Conservation (phyloP, 2,329 filamentous ascomycete genomes). For the Neopestalotiopsis sp. region DNA sequence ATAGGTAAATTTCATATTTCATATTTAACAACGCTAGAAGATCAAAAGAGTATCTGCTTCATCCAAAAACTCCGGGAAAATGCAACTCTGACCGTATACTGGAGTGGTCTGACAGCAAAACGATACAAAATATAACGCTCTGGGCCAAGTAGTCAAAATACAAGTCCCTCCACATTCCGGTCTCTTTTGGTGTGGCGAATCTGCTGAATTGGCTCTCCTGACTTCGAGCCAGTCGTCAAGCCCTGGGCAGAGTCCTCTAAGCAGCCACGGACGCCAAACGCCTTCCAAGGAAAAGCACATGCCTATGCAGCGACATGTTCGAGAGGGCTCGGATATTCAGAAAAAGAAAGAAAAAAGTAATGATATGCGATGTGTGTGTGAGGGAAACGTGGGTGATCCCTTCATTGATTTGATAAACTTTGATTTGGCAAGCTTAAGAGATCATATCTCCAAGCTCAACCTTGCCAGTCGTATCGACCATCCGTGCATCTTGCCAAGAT, state of each 20-base stretch:
- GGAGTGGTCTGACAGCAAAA: constrained; percentile 5
- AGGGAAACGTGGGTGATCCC: no score
- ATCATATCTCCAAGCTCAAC: not conserved
- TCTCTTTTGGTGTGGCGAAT: not conserved
- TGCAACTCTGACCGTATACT: not conserved
- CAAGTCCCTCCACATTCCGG: not conserved
- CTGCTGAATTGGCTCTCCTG: not conserved
- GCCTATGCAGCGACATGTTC: not conserved
- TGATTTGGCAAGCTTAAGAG: not conserved
- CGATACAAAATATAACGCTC: constrained; percentile 2
- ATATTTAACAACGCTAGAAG: not conserved
- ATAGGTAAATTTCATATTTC: not conserved
- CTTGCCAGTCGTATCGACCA: constrained; percentile 2
- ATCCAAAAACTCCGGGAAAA: constrained; percentile 1
- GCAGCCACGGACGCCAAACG: not conserved
- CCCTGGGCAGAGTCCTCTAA: not conserved
- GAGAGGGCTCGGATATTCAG: not conserved
- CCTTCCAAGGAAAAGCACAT: not conserved
- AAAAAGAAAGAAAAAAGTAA: not conserved
- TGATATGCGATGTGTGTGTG: not conserved
- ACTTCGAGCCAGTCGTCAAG: not conserved
- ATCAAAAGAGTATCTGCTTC: not conserved
- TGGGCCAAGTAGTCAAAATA: not conserved
- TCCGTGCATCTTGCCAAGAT: constrained; percentile 11
- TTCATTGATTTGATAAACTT: not conserved